Evolutionary conservation across 2,329 filamentous ascomycete species (phyloP).

Genomic region (Colletotrichum euphorbiae): DNA sequence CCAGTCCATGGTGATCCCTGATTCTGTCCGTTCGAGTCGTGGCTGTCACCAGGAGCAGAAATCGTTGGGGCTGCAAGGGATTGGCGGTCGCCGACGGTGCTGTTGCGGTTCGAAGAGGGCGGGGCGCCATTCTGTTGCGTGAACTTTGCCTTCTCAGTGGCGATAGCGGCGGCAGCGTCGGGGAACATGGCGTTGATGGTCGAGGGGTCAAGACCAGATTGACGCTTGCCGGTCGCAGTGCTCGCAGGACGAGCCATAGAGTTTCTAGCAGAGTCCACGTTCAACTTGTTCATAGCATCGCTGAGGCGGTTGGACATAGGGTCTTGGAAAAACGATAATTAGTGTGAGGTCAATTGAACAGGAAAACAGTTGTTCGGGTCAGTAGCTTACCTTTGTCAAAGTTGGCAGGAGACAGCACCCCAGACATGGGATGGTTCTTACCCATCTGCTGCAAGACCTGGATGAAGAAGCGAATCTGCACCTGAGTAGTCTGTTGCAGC

Average conservation of each 20-base stretch:
- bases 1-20: conserved; percentile 83
- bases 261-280: conserved; percentile 86
- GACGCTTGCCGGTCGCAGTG: conserved; percentile 84
- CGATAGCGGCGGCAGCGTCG: conserved; percentile 97
- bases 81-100: conserved; percentile 79
- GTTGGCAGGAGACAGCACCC: conserved; percentile 91
- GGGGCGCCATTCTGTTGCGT: conserved; percentile 93
- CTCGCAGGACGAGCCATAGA: conserved; percentile 85
- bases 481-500: conserved; percentile 97
- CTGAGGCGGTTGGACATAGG: conserved; percentile 96
- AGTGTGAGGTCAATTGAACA: conserved; percentile 41
- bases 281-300: conserved; percentile 96
- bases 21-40: conserved; percentile 71
- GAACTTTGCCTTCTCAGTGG: conserved; percentile 97
- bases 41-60: conserved; percentile 72
- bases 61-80: conserved; percentile 83
- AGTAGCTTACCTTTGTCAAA: conserved; percentile 88
- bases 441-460: conserved; percentile 99
- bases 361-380: neutral
- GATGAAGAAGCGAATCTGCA: conserved; percentile 99
- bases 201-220: conserved; percentile 91
- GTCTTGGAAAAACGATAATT: conserved; percentile 67
- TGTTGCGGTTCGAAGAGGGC: conserved; percentile 93
- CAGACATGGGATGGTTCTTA: conserved; percentile 97
- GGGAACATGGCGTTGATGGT: conserved; percentile 99